Evolutionary conservation across 2,329 filamentous ascomycete genomes (phyloP), one percentile per base, ranked within the genome.

Genomic region (Trichophaea hybrida): DNA sequence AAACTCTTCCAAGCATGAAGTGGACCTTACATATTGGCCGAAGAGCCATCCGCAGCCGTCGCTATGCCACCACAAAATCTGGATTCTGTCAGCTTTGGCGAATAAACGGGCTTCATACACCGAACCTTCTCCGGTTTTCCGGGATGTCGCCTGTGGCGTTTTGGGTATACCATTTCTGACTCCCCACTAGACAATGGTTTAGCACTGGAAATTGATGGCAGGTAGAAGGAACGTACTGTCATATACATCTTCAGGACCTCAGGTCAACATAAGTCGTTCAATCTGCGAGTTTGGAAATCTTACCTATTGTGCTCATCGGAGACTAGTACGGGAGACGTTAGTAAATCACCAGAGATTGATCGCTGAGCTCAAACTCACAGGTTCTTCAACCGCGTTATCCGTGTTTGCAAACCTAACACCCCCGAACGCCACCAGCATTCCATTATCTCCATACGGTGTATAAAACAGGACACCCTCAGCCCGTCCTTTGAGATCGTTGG

Each of bases 381-480:
- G 35, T 57, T 58, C 58, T 17, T 56, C 57, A 6, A 33, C 48
- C 49, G 38, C n/a, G 73, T 71, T 2, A 74, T 77, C 6, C 76
- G 77, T 57, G 81, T 78, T 5, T 69, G 70, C 1, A 70, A 69
- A 76, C 60, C 75, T 73, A 5, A 83, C 70, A 8, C 81, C 81
- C 13, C 82, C 82, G 69, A 84, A 78, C 65, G 83, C 82, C 1
- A 83, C 72, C 33, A 84, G 71, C 69, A 84, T 71, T 1, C 82
- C 82, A 62, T 82, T 78, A 62, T 82, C 78, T 12, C 80, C 79
- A 4, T 77, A 77, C 1, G 81, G 81, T 32, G 84, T 71, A 64
- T 79, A 83, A 0, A 80, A 71, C 75, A 84, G 75, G 2, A 74
- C 73, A 1, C 82, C 81, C 67, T 84, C 81, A 1, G 80, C 81